A percentile compares a stretch with the other conserved stretches of the same genome.
Evolutionary conservation across 139 green algal species (phyloP).

Genomic region (Coccomyxa sp.): DNA sequence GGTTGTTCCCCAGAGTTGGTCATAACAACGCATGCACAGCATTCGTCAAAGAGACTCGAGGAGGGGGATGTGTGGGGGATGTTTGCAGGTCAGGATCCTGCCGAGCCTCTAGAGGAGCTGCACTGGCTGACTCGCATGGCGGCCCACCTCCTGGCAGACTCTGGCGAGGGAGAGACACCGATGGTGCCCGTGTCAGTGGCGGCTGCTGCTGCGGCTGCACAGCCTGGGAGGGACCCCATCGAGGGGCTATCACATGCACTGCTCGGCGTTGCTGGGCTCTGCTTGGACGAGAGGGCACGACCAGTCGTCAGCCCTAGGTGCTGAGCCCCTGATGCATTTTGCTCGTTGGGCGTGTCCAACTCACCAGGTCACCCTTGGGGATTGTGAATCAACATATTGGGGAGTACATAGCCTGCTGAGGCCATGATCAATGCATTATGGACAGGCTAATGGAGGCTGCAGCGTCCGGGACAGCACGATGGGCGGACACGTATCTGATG

Average conservation of each 20-base stretch:
- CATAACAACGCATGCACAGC: too few species aligned
- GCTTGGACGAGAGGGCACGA: constrained; percentile 25
- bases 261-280: constrained; percentile 30
- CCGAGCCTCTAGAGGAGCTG: constrained; percentile 69
- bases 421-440: too few species aligned
- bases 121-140: constrained; percentile 67
- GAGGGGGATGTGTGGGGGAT: background rate
- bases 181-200: constrained; percentile 58
- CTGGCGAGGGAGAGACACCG: constrained; percentile 72
- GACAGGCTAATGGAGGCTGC: constrained; percentile 71
- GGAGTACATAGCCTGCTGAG: too few species aligned
- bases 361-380: too few species aligned
- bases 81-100: constrained; percentile 25
- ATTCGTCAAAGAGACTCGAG: too few species aligned
- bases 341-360: too few species aligned
- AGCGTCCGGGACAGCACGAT: constrained; percentile 56
- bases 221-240: constrained; percentile 22
- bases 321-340: background rate
- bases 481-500: constrained; percentile 87
- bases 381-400: too few species aligned
- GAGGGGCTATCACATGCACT: constrained; percentile 24
- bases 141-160: constrained; percentile 73
- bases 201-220: constrained; percentile 11
- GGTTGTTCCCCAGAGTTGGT: too few species aligned
- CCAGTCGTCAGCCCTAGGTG: constrained; percentile 46